Evolutionary conservation across 345 rosid species (phyloP).

Genomic region (Eucalyptus curtisii): DNA sequence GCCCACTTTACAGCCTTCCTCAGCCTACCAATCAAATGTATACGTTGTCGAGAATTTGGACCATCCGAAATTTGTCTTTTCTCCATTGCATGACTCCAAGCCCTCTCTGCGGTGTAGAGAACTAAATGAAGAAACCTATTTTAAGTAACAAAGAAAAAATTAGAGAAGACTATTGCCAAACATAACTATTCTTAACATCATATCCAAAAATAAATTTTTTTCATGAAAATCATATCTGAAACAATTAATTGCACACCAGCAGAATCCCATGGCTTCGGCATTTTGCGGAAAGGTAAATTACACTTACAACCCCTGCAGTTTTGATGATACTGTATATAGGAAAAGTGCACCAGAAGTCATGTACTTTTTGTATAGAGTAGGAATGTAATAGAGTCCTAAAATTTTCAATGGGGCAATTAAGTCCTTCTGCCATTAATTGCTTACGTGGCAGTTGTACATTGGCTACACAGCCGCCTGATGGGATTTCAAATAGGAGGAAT

Average conservation of each 20-base stretch:
- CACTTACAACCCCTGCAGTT: neutral
- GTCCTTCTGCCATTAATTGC: neutral
- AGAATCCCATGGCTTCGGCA: neutral
- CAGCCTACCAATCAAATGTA: constrained; percentile 83
- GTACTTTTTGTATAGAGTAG: neutral
- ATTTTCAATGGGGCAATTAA: neutral
- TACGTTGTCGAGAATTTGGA: constrained; percentile 80
- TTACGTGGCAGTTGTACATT: neutral
- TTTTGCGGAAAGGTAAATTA: neutral
- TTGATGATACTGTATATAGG: neutral
- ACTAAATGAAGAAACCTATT: constrained; percentile 85
- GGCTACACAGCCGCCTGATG: neutral
- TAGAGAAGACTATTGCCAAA: neutral
- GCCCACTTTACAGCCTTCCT: constrained; percentile 99
- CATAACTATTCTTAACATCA: neutral
- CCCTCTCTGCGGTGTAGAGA: constrained; percentile 90
- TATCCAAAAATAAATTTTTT: neutral
- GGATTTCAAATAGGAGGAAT: neutral
- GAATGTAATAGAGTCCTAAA: neutral
- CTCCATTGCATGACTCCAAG: constrained; percentile 99
- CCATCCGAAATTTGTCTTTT: constrained; percentile 95
- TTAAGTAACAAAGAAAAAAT: constrained; percentile 6
- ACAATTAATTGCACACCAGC: neutral
- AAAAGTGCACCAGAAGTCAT: neutral
- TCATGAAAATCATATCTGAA: neutral